These are phyloP conservation scores for Anthoceros angustus DNA, from an alignment of 225 moss, liverwort and hornwort genomes.

Conservation along the genomic window DNA sequence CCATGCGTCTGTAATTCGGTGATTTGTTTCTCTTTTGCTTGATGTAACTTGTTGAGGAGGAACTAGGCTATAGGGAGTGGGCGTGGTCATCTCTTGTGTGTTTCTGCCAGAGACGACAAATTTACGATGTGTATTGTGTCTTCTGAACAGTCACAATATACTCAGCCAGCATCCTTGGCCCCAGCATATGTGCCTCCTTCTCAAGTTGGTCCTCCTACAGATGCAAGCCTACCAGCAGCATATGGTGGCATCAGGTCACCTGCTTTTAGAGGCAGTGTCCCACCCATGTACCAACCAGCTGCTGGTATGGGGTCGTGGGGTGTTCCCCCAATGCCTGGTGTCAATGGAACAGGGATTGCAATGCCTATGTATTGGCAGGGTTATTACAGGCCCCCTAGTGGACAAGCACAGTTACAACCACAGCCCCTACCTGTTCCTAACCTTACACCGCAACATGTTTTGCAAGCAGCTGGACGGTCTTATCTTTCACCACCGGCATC, in stretches of 20 bases:
- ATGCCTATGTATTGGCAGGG: slow-evolving; percentile 99
- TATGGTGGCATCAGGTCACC: slow-evolving; percentile 72
- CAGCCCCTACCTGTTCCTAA: slow-evolving; percentile 74
- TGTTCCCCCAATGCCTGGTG: slow-evolving; percentile 72
- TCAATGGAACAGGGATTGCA: slow-evolving; percentile 55
- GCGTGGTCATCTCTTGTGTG: slow-evolving; percentile 7
- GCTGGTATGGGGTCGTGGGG: slow-evolving; percentile 76
- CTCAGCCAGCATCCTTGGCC: slow-evolving; percentile 54
- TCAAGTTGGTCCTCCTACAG: slow-evolving; percentile 50
- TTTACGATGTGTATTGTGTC: slow-evolving; percentile 5
- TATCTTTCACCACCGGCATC: neutral
- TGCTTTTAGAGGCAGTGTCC: slow-evolving; percentile 60
- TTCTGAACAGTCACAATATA: slow-evolving; percentile 69
- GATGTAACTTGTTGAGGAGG: too few species aligned
- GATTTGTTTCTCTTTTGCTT: neutral
- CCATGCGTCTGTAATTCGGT: neutral
- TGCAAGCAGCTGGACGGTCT: slow-evolving; percentile 8
- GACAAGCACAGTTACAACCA: slow-evolving; percentile 64
- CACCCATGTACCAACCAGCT: slow-evolving; percentile 58
- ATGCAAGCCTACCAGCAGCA: slow-evolving; percentile 61
- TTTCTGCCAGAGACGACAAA: slow-evolving; percentile 8
- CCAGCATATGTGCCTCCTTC: slow-evolving; percentile 49
- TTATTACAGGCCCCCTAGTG: slow-evolving; percentile 72
- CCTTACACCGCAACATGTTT: slow-evolving; percentile 42
- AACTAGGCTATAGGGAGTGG: neutral